Evolutionary conservation across 108 stramenopile genomes (phyloP), one percentile per base, ranked within the genome.

Genomic region (Cyclotella baltica): DNA sequence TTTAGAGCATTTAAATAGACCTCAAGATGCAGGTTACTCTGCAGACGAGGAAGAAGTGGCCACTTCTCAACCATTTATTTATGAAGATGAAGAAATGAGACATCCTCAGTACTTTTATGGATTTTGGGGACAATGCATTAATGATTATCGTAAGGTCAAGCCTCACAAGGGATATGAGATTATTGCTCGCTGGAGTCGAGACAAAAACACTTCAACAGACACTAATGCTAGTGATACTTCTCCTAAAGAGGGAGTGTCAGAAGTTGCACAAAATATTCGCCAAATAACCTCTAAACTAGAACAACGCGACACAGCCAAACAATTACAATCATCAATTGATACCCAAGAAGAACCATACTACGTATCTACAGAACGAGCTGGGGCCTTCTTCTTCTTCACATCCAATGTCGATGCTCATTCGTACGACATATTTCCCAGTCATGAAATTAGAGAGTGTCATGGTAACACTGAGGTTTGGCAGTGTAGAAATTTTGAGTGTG

Each of bases 111-210:
- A 70, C 28, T 87, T 87, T 59, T 81, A 84, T 29, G 79, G 76
- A 19, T 87, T 87, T 65, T 87, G 86, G 86, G 75, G 79, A 35
- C 55, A 62, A 50, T 86, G 76, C 53, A 80, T 36, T 65, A 80
- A 80, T 51, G 69, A 71, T 79, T 88, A 88, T 52, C 30, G 72
- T n/a, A 59, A 47, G 27, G 69, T 81, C 0, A 11, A 40, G 30
- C 85, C 86, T 19, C 88, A 88, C 58, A 62, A 74, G n/a, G 88
- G 88, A 4, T 88, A 88, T 57, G 58, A 77, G 16, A 81, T 88
- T 48, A 62, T 88, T 47, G 67, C 72, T 13, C 35, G 59, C 34
- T 88, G 88, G 88, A 76, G 75, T 1, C 40, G 70, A 27, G 74
- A 73, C 46, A 75, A 59, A 58, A 76, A 83, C 43, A 23, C 38